Evolutionary conservation across 2,329 filamentous ascomycete genomes (phyloP).

Genomic region (Verticillium longisporum): DNA sequence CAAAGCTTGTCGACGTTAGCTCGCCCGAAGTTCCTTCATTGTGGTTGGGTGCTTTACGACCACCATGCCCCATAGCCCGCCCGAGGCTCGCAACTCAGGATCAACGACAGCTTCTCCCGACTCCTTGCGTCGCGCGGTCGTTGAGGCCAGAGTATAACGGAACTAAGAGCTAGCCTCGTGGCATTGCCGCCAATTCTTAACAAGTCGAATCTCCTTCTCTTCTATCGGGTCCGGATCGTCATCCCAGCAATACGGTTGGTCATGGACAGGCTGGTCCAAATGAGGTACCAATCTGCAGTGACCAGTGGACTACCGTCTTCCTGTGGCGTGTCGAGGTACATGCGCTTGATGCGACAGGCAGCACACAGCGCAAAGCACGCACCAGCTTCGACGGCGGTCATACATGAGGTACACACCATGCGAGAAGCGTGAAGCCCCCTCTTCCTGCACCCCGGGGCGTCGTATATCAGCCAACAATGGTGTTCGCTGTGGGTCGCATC

Average conservation of each 20-base stretch:
- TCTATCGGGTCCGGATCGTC: no score
- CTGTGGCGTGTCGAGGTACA: neutral
- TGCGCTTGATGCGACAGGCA: neutral
- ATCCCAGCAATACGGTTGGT: no score
- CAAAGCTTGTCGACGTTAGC: neutral
- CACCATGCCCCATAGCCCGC: neutral
- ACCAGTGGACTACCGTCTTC: neutral
- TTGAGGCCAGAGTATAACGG: neutral
- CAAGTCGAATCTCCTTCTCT: no score
- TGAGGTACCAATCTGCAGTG: neutral
- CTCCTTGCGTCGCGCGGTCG: neutral
- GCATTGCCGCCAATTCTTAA: neutral
- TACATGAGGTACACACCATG: constrained; percentile 5
- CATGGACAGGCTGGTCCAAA: neutral
- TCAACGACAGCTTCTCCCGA: neutral
- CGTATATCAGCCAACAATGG: constrained; percentile 12
- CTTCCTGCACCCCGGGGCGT: neutral
- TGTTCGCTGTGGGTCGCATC: neutral
- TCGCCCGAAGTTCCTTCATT: constrained; percentile 4
- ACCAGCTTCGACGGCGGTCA: neutral
- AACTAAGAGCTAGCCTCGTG: neutral
- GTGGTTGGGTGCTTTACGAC: constrained; percentile 37
- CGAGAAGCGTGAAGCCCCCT: constrained; percentile 6
- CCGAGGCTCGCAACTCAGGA: neutral
- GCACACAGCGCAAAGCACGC: neutral